Percentiles rank a stretch among this genome's conserved stretches.
Conservation (phyloP, 1,139 yeast genomes). For the Nadsonia commutata region DNA sequence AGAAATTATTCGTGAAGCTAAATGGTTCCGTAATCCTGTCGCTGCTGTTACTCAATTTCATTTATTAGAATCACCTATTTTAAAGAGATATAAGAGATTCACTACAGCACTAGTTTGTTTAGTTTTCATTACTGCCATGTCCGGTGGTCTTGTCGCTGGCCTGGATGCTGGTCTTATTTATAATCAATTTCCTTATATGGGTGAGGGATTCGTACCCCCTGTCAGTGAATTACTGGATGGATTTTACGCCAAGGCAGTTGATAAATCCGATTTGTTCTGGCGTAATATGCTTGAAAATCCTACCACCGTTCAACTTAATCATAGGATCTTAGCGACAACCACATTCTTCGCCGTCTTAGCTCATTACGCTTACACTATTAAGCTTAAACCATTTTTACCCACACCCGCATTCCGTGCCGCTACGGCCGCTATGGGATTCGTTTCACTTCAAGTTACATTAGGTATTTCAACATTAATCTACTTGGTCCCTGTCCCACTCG, state of each 20-base stretch:
- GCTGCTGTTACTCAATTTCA: conserved; percentile 35
- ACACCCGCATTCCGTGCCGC: conserved; percentile 39
- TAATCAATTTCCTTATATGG: conserved; percentile 96
- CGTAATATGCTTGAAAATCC: conserved; percentile 92
- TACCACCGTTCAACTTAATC: conserved; percentile 85
- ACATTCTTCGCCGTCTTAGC: conserved; percentile 63
- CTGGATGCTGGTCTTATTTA: conserved; percentile 94
- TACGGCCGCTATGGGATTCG: conserved; percentile 67
- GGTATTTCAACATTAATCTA: conserved; percentile 80
- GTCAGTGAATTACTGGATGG: conserved; percentile 61
- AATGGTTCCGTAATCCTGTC: conserved; percentile 47
- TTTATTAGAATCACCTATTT: conserved; percentile 42
- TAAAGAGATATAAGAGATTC: conserved; percentile 40
- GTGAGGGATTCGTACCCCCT: conserved; percentile 56
- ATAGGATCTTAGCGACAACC: conserved; percentile 70
- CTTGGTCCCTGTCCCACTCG: conserved; percentile 83
- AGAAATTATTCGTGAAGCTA: conserved; percentile 64
- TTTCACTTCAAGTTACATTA: conserved; percentile 62
- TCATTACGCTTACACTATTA: conserved; percentile 42
- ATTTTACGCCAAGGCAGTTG: conserved; percentile 34
- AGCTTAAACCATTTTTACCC: conserved; percentile 43
- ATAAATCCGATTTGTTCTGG: conserved; percentile 58
- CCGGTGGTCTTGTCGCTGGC: conserved; percentile 98
- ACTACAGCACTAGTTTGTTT: conserved; percentile 46
- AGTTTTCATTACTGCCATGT: conserved; percentile 80